Evolutionary conservation across 177 flowering plant species (phyloP), one percentile per base, ranked within the genome.

Genomic region (Telopea speciosissima): DNA sequence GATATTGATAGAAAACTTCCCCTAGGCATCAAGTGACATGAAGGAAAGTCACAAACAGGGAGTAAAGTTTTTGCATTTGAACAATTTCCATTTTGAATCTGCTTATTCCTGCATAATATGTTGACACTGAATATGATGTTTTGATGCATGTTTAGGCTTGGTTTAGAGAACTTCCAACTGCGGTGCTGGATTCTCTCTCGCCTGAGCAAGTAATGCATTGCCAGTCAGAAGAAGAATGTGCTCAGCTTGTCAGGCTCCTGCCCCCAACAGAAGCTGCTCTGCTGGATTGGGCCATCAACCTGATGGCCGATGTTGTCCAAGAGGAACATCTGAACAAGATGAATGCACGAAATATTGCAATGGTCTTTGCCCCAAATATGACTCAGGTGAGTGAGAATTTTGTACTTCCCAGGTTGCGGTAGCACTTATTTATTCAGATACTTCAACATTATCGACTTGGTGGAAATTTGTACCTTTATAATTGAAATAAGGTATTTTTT

Each of bases 331-430:
- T 75, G 8, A 93, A 89, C 83, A 93, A 91, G 85, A 93, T 93
- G 98, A 91, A 90, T 79, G 89, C 97, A 23, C 97, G 89, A 63
- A 93, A 91, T 71, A 66, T 93, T 36, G 95, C 98, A 0, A 89
- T 89, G 89, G 97, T 93, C 10, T 93, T 93, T 79, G 98, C 98
- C 2, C 98, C 98, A 45, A 93, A 93, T 83, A 93, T 93, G 97
- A 91, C 95, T 23, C 90, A 90, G 78, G 97, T 90, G 68, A 81
- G 79, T 69, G 7, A 24, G 21, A 56, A 24, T 24, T 23, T 9
- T 61, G 10, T 61, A 61, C 26, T 61, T 59, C 7, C 8, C 6
- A 6, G 40, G 9, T 36, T 36, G 31, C 4, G 4, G 31, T 28
- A 4, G 31, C 31, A 36, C 40, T 36, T 13, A 44, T 61, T 7